phyloP scores from a whole-genome alignment of 805 yeast species.

The Schwanniomyces yamadae region DNA sequence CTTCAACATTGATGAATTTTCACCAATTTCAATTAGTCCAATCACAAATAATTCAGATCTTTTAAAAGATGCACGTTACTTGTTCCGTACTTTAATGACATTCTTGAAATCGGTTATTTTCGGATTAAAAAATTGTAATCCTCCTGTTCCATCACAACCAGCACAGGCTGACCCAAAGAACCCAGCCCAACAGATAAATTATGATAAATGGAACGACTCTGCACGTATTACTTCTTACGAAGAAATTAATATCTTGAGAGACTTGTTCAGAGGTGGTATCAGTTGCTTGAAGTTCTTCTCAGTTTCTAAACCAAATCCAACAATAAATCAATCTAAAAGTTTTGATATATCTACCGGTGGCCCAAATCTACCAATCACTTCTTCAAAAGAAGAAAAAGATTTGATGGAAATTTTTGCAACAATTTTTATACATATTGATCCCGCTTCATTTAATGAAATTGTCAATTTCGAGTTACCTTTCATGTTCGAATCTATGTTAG shows the following conservation, averaged over 20 bases:
- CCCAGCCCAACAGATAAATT: conserved; percentile 37
- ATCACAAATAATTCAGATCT: conserved; percentile 57
- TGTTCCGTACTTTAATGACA: conserved; percentile 85
- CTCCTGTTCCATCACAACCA: conserved; percentile 57
- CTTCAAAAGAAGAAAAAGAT: conserved; percentile 91
- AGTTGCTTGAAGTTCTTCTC: conserved; percentile 76
- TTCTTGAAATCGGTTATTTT: conserved; percentile 87
- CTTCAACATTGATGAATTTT: conserved; percentile 36
- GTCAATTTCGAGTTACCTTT: conserved; percentile 76
- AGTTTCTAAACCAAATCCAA: conserved; percentile 50
- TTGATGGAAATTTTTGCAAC: conserved; percentile 94
- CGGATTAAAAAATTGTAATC: conserved; percentile 86
- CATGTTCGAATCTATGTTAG: conserved; percentile 73
- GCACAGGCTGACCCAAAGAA: conserved; percentile 45
- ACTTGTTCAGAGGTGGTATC: conserved; percentile 80
- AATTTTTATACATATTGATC: conserved; percentile 89
- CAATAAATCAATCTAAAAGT: conserved; percentile 28
- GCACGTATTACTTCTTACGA: conserved; percentile 83
- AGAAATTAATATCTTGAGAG: conserved; percentile 74
- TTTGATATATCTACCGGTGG: conserved; percentile 67
- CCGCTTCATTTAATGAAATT: conserved; percentile 93
- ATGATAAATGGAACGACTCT: conserved; percentile 73
- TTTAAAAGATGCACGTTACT: conserved; percentile 80
- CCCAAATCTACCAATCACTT: conserved; percentile 79
- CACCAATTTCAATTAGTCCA: conserved; percentile 62